Evolutionary conservation across 306 rosid species (phyloP), one percentile per base, ranked within the genome.

Genomic region (Cucurbita pepo): DNA sequence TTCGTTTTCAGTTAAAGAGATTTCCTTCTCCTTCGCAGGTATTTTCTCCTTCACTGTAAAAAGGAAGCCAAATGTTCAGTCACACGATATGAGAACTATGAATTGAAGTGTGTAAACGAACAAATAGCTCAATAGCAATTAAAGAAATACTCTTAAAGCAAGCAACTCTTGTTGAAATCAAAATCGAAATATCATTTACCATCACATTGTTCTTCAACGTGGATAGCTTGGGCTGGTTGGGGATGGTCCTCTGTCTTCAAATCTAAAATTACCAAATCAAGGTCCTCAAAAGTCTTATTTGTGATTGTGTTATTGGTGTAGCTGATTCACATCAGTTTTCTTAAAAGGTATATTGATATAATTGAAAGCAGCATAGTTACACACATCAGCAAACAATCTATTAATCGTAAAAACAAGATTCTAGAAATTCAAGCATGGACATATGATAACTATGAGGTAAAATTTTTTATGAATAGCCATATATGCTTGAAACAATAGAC

Each of bases 121-220:
- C 30, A 13, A 45, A 19, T 25, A 48, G 43, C 44, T 30, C 43
- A 7, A 19, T 14, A 1, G 40, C 18, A 19, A 65, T 19, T 18
- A 22, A 67, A 22, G 4, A 67, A 45, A 19, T 67, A 67, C 14
- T 12, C 41, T 21, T 48, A 25, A 48, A 48, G 57, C 44, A 69
- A 12, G 57, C 30, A 45, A 45, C 13, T 14, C 13, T 10, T 0
- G 4, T 11, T 45, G 40, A 66, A 56, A 58, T 22, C n/a, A 54
- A 56, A 36, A 60, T 30, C 48, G 56, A 70, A 76, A 67, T 16
- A 69, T 34, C 52, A 45, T 43, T 56, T 30, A 13, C 57, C 21
- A 19, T 64, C 71, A 89, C 98, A 96, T 81, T 83, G 88, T 50
- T 81, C 84, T 77, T 82, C 90, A 73, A 77, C 79, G 48, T 73